Conservation (phyloP, 2,329 filamentous ascomycete species). For the Immersiporthe knoxdaviesiana region DNA sequence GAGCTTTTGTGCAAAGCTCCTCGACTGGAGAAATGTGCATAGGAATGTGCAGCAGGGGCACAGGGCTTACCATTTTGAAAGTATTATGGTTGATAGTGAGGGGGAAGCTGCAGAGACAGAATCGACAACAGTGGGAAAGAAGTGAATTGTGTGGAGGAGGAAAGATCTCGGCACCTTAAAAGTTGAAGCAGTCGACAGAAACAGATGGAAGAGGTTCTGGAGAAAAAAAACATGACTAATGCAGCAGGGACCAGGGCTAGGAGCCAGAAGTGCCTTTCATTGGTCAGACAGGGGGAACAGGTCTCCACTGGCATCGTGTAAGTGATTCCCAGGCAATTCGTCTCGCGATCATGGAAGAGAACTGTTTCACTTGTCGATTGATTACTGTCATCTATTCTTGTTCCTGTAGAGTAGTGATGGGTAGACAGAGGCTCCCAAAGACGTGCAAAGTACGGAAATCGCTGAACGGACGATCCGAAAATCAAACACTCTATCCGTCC, state of each 20-base stretch:
- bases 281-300: background rate
- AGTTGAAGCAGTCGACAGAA: conserved; percentile 22
- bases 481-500: background rate
- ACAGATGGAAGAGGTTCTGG: conserved; percentile 26
- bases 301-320: conserved; percentile 20
- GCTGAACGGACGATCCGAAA: background rate
- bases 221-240: conserved; percentile 30
- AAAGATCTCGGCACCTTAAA: background rate
- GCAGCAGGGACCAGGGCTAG: conserved; percentile 9
- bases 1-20: conserved; percentile 18
- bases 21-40: no score
- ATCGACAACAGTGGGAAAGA: background rate
- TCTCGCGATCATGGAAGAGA: background rate
- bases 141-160: background rate
- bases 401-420: conserved; percentile 3
- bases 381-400: conserved; percentile 14
- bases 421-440: background rate
- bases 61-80: conserved; percentile 12
- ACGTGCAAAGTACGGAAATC: background rate
- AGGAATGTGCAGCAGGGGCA: background rate
- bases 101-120: background rate
- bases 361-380: background rate
- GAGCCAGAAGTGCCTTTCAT: conserved; percentile 10
- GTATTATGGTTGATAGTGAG: no score
- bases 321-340: conserved; percentile 3